Evolutionary conservation across 1,284 basidiomycete genomes (phyloP), one percentile per base, ranked within the genome.

Genomic region (Chondrostereum purpureum): DNA sequence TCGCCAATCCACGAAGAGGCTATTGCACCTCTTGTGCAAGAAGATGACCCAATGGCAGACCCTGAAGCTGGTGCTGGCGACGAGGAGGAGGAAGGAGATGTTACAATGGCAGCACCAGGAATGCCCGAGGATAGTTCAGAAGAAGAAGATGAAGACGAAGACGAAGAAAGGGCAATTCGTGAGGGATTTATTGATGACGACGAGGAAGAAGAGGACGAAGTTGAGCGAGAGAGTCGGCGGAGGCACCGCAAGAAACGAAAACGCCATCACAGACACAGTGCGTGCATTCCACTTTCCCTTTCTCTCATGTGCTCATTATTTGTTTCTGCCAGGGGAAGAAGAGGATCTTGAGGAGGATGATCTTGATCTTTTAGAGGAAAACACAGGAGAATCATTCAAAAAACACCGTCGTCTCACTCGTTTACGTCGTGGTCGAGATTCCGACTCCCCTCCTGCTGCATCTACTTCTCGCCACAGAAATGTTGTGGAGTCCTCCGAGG

Each of bases 301-400:
- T 14, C 46, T 52, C 45, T 47, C 36, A 24, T 37, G 45, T 36
- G 24, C 50, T 44, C 58, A 50, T 52, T 38, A 20, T 34, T 46
- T 34, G 27, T 27, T 20, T 42, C 23, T 31, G 63, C 57, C 55
- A 50, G 74, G 75, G 42, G 77, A 80, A 47, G 79, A 85, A 20
- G 81, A 84, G 48, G 88, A 73, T n/a, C 69, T 97, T 37, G 93
- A 96, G 54, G 95, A 98, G 45, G 96, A 99, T 58, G 96, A 99
- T 60, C 67, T 99, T 44, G 94, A 95, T 44, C 75, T 99, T 6
- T 64, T 99, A 17, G 90, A 91, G 58, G 96, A 99, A 72, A 99
- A 98, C 57, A 92, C 92, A 3, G 93, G 95, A 6, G 76, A 78
- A 16, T 73, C 77, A 2, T 82, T 80, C 65, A 77, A 70, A 55